phyloP scores from a whole-genome alignment of 306 rosid species.

The Malus asiatica region DNA sequence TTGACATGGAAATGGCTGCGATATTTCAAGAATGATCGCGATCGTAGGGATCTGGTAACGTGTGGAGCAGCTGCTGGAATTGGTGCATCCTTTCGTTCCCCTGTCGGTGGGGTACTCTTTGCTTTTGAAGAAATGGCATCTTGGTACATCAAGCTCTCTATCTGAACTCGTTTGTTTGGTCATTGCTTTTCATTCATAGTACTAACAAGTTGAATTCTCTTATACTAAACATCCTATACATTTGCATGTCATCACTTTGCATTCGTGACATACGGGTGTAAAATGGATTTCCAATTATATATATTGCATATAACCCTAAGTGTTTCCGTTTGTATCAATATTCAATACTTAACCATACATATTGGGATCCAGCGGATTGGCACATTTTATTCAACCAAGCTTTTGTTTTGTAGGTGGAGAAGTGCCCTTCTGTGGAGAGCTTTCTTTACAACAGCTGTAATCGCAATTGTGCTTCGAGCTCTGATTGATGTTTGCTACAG shows the following conservation, averaged over 20 bases:
- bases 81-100: slow-evolving; percentile 88
- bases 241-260: not conserved
- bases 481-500: slow-evolving; percentile 75
- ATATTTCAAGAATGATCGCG: slow-evolving; percentile 77
- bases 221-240: not conserved
- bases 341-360: not conserved
- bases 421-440: slow-evolving; percentile 94
- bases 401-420: slow-evolving; percentile 78
- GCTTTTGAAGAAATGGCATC: slow-evolving; percentile 95
- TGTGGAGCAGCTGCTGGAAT: slow-evolving; percentile 97
- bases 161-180: slow-evolving; percentile 8
- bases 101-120: slow-evolving; percentile 95
- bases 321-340: not conserved
- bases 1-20: slow-evolving; percentile 80
- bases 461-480: slow-evolving; percentile 80
- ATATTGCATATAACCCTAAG: not conserved
- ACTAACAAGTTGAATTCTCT: not conserved
- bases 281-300: not conserved
- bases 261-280: not conserved
- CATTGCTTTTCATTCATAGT: not conserved
- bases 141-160: slow-evolving; percentile 45
- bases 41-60: slow-evolving; percentile 73
- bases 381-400: not conserved
- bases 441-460: slow-evolving; percentile 82
- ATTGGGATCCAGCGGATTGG: not conserved